These are phyloP conservation scores for Gossypium mustelinum DNA, from an alignment of 345 rosid genomes.

Conservation along the genomic window DNA sequence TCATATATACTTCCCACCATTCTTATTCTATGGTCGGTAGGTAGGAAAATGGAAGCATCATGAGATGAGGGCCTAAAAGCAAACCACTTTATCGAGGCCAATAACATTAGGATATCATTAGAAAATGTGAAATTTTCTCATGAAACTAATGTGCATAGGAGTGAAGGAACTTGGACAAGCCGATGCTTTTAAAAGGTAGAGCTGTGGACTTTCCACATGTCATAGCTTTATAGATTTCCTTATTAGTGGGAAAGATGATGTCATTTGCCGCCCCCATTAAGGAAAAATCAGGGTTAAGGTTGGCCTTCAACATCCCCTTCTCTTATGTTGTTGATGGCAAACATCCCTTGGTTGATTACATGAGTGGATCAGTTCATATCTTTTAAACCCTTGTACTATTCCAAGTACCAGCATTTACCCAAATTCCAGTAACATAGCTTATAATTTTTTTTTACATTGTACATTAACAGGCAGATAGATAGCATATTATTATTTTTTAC, in stretches of 20 bases:
- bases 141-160: neutral
- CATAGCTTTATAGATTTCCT: slow-evolving; percentile 2
- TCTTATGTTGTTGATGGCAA: too few species aligned
- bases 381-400: too few species aligned
- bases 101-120: neutral
- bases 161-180: slow-evolving; percentile 15
- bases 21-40: neutral
- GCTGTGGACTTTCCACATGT: slow-evolving; percentile 23
- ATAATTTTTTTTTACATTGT: too few species aligned
- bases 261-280: neutral
- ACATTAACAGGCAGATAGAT: too few species aligned
- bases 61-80: slow-evolving; percentile 11
- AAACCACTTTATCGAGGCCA: slow-evolving; percentile 3
- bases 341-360: too few species aligned
- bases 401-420: too few species aligned
- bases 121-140: neutral
- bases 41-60: slow-evolving; percentile 15
- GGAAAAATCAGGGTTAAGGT: neutral
- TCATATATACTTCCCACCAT: neutral
- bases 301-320: too few species aligned
- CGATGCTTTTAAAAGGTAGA: slow-evolving; percentile 20
- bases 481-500: too few species aligned
- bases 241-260: slow-evolving; percentile 9
- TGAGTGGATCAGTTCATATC: too few species aligned
- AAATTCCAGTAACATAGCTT: too few species aligned